Base-by-base conservation (phyloP, 495 filamentous ascomycete genomes). In the Pseudevernia furfuracea region DNA sequence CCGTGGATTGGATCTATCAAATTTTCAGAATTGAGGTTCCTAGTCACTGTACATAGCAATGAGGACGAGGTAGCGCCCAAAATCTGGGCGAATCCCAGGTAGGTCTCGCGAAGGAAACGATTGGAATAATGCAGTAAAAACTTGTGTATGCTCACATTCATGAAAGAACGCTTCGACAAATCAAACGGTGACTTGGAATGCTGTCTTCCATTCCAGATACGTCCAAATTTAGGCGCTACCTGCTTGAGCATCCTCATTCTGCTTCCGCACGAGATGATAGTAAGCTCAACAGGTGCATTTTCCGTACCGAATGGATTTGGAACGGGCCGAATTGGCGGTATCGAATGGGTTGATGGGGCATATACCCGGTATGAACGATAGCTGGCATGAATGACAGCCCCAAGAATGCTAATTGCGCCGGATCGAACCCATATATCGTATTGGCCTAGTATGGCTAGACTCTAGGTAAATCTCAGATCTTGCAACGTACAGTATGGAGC, bases 271-370 rank as follows among this genome's bases (percentile, higher is more conserved):
- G 86, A 84, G 3, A 76, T 66, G 9, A 89, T 67, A 59, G 82
- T 79, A 48, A 91, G 71, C 19, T 79, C 77, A 0, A 83, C 72
- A 62, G 56, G 48, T 58, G 67, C 66, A 30, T 82, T 78, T 30
- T 79, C 72, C 23, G 74, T 76, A 21, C 82, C 78, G 60, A 78
- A 75, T 1, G 76, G 74, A n/a, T 79, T 74, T 58, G 71, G 68
- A 8, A 81, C 68, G 62, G 81, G 86, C 60, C 84, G 80, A 57
- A 96, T 82, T 14, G 87, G 80, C 2, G 90, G 90, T 21, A 94
- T 75, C 9, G 90, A 85, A 73, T 94, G 90, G 12, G 87, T 91
- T 44, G 82, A 84, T 15, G 89, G 87, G 38, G 88, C 87, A 76
- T 86, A 88, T 12, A 93, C 81, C 72, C 85, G 79, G 65, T 87